Conservation (phyloP, 1,139 yeast species). For the Pichia terricola region DNA sequence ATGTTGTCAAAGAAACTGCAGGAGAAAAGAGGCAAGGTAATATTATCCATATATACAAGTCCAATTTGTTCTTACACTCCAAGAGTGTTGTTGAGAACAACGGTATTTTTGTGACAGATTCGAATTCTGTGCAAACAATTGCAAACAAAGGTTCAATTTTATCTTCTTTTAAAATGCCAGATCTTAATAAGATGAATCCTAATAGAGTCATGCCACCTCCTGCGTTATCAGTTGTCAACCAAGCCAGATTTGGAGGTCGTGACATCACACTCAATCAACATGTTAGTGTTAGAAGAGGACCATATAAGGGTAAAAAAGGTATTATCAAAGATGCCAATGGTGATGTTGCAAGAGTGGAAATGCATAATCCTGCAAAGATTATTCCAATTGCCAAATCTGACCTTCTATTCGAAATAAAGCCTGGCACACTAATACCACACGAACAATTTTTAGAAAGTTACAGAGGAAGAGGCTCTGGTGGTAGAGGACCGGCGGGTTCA, state of each 20-base stretch:
- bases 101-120: slow-evolving; percentile 80
- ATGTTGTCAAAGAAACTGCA: slow-evolving; percentile 71
- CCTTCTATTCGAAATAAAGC: slow-evolving; percentile 59
- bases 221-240: slow-evolving; percentile 29
- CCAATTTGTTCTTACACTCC: slow-evolving; percentile 68
- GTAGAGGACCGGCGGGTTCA: slow-evolving; percentile 16
- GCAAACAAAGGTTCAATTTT: slow-evolving; percentile 68
- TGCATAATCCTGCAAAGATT: slow-evolving; percentile 85
- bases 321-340: slow-evolving; percentile 91
- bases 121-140: slow-evolving; percentile 70
- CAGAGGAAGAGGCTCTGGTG: slow-evolving; percentile 31
- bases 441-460: slow-evolving; percentile 63
- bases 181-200: slow-evolving; percentile 68
- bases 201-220: slow-evolving; percentile 42
- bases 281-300: slow-evolving; percentile 81
- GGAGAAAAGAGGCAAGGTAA: slow-evolving; percentile 85
- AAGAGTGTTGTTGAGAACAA: slow-evolving; percentile 74
- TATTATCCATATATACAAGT: slow-evolving; percentile 77
- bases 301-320: slow-evolving; percentile 91
- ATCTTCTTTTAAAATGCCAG: slow-evolving; percentile 40
- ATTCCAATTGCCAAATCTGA: slow-evolving; percentile 75
- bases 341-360: slow-evolving; percentile 80
- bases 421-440: slow-evolving; percentile 61
- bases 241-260: slow-evolving; percentile 50
- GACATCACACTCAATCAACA: slow-evolving; percentile 75